A percentile compares a stretch with the other conserved stretches of the same genome.
Conservation (phyloP, 805 yeast species). For the Lachancea lanzarotensis region DNA sequence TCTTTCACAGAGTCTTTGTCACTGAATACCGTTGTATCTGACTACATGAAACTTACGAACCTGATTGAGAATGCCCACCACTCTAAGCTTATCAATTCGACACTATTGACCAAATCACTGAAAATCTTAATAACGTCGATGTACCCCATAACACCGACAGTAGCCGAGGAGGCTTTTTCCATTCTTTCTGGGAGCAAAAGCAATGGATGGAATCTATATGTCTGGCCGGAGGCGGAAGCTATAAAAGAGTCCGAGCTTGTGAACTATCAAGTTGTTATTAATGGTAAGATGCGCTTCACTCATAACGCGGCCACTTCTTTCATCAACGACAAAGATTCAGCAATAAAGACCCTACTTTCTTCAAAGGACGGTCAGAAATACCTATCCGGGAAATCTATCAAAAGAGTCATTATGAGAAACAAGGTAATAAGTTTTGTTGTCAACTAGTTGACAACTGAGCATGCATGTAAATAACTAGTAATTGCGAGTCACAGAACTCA, state of each 20-base stretch:
- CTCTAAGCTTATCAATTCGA: slow-evolving; percentile 31
- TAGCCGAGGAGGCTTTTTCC: slow-evolving; percentile 80
- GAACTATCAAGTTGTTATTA: slow-evolving; percentile 56
- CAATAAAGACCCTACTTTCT: slow-evolving; percentile 34
- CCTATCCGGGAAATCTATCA: slow-evolving; percentile 37
- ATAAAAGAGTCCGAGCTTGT: slow-evolving; percentile 33
- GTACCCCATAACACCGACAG: slow-evolving; percentile 77
- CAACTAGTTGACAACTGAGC: slow-evolving; percentile 4
- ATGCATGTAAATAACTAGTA: slow-evolving; percentile 1
- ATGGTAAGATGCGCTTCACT: slow-evolving; percentile 61
- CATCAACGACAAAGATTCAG: slow-evolving; percentile 29
- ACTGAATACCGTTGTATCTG: slow-evolving; percentile 81
- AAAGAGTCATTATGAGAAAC: slow-evolving; percentile 50
- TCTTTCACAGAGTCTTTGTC: slow-evolving; percentile 56
- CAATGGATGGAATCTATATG: slow-evolving; percentile 28
- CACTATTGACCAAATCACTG: slow-evolving; percentile 43
- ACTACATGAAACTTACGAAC: slow-evolving; percentile 78
- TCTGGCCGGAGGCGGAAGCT: slow-evolving; percentile 57
- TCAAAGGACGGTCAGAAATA: slow-evolving; percentile 38
- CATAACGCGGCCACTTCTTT: slow-evolving; percentile 36
- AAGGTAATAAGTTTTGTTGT: slow-evolving; percentile 41
- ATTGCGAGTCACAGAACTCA: background rate
- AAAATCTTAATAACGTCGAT: slow-evolving; percentile 53
- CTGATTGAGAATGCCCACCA: slow-evolving; percentile 37
- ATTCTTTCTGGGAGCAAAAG: slow-evolving; percentile 21